A percentile compares a stretch with the other conserved stretches of the same genome.
Conservation (phyloP, 1,284 basidiomycete species). For the Cutaneotrichosporon cyanovorans region DNA sequence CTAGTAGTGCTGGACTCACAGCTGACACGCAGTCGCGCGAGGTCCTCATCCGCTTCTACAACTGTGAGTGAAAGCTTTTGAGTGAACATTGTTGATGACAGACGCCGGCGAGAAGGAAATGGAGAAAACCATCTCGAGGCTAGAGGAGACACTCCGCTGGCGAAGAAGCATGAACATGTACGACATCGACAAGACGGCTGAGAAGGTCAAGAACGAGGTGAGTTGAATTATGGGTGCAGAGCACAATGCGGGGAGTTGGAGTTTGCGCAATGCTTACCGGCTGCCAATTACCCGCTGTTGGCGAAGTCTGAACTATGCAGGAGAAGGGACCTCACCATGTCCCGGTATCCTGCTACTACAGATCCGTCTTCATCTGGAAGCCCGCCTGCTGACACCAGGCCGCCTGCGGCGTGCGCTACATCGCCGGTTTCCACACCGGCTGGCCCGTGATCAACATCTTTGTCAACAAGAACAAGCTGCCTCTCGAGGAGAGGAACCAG, state of each 20-base stretch:
- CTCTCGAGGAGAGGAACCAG: constrained; percentile 17
- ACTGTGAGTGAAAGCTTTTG: neutral
- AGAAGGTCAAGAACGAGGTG: constrained; percentile 17
- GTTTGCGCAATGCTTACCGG: no score
- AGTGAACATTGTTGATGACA: neutral
- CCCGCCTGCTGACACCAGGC: constrained; percentile 12
- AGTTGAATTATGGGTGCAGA: neutral
- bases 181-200: constrained; percentile 29
- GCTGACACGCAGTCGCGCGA: no score
- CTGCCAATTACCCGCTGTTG: no score
- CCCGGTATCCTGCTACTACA: neutral
- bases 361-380: no score
- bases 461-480: constrained; percentile 24
- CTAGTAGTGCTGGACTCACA: no score
- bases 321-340: neutral
- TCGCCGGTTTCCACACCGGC: constrained; percentile 24
- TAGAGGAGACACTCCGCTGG: constrained; percentile 36
- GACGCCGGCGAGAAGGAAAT: constrained; percentile 1
- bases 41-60: no score
- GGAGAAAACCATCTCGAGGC: constrained; percentile 1
- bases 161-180: constrained; percentile 31
- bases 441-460: constrained; percentile 35
- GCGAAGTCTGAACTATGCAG: neutral
- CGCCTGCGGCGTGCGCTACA: constrained; percentile 28
- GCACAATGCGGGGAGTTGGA: no score